Conservation (phyloP, 2,329 filamentous ascomycete genomes). For the Fonsecaea nubica region DNA sequence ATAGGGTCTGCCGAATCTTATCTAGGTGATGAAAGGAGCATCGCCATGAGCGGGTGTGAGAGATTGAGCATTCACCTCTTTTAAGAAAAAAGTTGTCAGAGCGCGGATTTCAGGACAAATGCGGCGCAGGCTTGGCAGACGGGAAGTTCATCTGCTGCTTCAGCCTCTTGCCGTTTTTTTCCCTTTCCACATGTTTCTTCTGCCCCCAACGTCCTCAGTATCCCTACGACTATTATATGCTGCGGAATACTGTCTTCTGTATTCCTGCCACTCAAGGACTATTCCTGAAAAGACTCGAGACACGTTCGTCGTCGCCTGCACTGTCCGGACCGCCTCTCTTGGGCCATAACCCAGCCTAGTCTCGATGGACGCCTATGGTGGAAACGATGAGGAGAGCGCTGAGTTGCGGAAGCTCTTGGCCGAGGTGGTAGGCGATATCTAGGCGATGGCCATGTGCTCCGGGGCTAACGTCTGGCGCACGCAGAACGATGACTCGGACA, state of each 20-base stretch:
- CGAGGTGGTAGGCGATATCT: slow-evolving; percentile 71
- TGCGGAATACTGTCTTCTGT: not conserved
- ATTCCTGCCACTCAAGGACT: not conserved
- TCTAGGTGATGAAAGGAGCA: not conserved
- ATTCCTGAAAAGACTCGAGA: not conserved
- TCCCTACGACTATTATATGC: not conserved
- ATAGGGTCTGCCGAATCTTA: not conserved
- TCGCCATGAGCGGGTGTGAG: not conserved
- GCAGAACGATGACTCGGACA: slow-evolving; percentile 76
- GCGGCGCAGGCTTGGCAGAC: slow-evolving; percentile 16
- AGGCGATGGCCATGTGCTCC: not conserved
- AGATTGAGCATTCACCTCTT: not conserved
- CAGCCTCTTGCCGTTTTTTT: slow-evolving; percentile 22
- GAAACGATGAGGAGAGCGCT: slow-evolving; percentile 78
- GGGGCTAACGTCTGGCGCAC: not conserved
- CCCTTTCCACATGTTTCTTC: slow-evolving; percentile 3
- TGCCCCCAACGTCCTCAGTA: not conserved
- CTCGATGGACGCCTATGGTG: slow-evolving; percentile 66
- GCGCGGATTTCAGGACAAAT: slow-evolving; percentile 3
- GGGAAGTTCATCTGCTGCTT: slow-evolving; percentile 7
- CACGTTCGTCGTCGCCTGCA: not conserved
- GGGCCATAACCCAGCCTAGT: slow-evolving; percentile 31
- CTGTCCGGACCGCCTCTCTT: not conserved
- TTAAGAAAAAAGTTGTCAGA: not conserved
- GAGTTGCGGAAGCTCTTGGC: slow-evolving; percentile 79